Evolutionary conservation across 345 rosid genomes (phyloP), one percentile per base, ranked within the genome.

Genomic region (Arabidopsis suecica): DNA sequence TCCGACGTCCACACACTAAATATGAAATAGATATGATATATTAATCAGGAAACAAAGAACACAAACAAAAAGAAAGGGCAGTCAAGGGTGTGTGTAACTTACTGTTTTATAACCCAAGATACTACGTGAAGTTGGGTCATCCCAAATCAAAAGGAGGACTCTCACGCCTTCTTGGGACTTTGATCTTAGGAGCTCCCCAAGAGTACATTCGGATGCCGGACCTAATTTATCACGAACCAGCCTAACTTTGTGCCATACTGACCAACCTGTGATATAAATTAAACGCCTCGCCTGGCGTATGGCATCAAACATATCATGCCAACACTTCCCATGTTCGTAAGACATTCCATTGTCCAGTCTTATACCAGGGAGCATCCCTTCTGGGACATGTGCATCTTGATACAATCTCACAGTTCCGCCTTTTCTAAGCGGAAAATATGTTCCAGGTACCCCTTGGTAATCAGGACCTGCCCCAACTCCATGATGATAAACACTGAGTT

Each of bases 101-200:
- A 93, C 96, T 38, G 84, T 89, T 75, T 83, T 88, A 72, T 69
- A 82, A 18, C 95, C 95, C 62, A 90, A 67, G 61, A 90, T 65
- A 83, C 88, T 85, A 61, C 79, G 84, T 18, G 98, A 93, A 78
- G 95, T 87, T 25, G 96, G 96, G 83, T 93, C 98, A 86, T 93
- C 98, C 98, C 98, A 93, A 41, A 89, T 81, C 41, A 93, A 91
- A 41, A 93, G 93, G 74, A 93, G 83, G 73, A 93, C 98, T 68
- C 96, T 78, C 11, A 93, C 98, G 44, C 96, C 98, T 84, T 93
- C 96, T 75, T 86, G 95, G 56, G 98, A 93, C 83, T 88, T 93
- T 41, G 47, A 66, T 73, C 85, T 90, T 42, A 93, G 86, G 76
- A 93, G 89, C 71, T 93, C 90, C 11, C 98, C 98, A 66, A 93